Conservation (phyloP, 768 basidiomycete species). For the Leccinum incarnatum region DNA sequence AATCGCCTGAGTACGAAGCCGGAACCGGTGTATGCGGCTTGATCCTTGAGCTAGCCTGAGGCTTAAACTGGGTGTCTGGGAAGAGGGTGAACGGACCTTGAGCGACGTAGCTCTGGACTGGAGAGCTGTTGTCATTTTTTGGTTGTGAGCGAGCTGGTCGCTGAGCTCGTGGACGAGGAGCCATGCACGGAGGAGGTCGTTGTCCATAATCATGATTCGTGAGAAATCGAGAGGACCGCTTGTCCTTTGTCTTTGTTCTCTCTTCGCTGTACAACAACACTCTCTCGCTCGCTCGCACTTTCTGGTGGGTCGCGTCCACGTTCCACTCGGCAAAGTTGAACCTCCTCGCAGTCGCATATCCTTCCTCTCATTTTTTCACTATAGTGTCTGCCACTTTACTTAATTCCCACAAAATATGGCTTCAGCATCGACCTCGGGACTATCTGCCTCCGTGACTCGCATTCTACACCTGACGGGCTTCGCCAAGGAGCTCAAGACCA, state of each 20-base stretch:
- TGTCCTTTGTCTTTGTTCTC: constrained; percentile 7
- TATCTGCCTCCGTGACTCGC: constrained; percentile 94
- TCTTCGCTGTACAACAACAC: constrained; percentile 29
- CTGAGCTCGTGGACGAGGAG: constrained; percentile 78
- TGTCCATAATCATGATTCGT: constrained; percentile 50
- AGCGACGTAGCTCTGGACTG: constrained; percentile 67
- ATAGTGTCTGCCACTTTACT: neutral
- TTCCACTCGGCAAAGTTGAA: constrained; percentile 28
- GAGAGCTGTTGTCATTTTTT: constrained; percentile 63
- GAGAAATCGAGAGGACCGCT: constrained; percentile 7
- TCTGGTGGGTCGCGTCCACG: constrained; percentile 21
- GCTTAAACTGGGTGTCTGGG: constrained; percentile 6
- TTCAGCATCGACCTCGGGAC: constrained; percentile 62
- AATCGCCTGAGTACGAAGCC: constrained; percentile 81
- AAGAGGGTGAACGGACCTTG: constrained; percentile 51
- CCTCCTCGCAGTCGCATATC: constrained; percentile 9
- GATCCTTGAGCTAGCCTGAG: constrained; percentile 46
- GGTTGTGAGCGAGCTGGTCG: constrained; percentile 80
- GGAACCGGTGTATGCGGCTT: constrained; percentile 66
- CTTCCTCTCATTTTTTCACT: constrained; percentile 13
- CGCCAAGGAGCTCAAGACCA: constrained; percentile 93
- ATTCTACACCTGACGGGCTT: constrained; percentile 93
- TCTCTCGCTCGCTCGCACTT: neutral
- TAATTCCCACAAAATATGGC: constrained; percentile 46
- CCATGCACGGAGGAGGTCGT: constrained; percentile 73